Percentiles rank a stretch among this genome's conserved stretches.
Conservation (phyloP, 345 rosid genomes). For the Hypericum perforatum region DNA sequence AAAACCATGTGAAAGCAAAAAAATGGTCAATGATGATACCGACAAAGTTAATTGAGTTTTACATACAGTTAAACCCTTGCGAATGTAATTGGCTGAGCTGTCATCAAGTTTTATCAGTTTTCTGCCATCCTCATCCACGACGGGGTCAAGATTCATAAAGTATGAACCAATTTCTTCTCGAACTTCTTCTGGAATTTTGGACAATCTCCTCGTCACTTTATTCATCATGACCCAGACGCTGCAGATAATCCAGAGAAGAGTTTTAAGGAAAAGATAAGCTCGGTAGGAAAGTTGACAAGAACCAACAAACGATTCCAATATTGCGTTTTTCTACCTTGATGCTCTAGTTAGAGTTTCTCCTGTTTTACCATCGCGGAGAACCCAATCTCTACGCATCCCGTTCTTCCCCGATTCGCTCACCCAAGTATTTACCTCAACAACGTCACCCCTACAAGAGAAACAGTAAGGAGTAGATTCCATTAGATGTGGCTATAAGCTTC, state of each 20-base stretch:
- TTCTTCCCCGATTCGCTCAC: slow-evolving; percentile 81
- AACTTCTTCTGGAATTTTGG: slow-evolving; percentile 90
- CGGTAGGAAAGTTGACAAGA: not conserved
- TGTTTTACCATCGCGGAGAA: slow-evolving; percentile 55
- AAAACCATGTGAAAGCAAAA: not conserved
- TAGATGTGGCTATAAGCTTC: not conserved
- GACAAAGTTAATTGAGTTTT: not conserved
- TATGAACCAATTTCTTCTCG: slow-evolving; percentile 73
- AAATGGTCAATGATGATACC: not conserved
- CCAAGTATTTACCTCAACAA: slow-evolving; percentile 85
- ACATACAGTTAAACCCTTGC: slow-evolving; percentile 81
- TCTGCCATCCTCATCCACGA: slow-evolving; percentile 75
- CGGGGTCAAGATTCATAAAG: slow-evolving; percentile 60
- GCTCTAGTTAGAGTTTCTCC: slow-evolving; percentile 85
- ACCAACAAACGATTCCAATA: not conserved
- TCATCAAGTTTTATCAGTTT: slow-evolving; percentile 83
- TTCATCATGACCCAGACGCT: slow-evolving; percentile 99
- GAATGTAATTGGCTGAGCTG: slow-evolving; percentile 57
- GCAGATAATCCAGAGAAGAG: slow-evolving; percentile 19
- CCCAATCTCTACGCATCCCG: slow-evolving; percentile 98
- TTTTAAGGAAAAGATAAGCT: not conserved
- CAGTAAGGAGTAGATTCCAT: not conserved
- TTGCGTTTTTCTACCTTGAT: slow-evolving; percentile 44
- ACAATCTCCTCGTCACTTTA: slow-evolving; percentile 79
- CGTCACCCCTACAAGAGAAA: slow-evolving; percentile 48